Base-by-base conservation (phyloP, 116 monocot genomes). In the Papilionanthe hybrid region DNA sequence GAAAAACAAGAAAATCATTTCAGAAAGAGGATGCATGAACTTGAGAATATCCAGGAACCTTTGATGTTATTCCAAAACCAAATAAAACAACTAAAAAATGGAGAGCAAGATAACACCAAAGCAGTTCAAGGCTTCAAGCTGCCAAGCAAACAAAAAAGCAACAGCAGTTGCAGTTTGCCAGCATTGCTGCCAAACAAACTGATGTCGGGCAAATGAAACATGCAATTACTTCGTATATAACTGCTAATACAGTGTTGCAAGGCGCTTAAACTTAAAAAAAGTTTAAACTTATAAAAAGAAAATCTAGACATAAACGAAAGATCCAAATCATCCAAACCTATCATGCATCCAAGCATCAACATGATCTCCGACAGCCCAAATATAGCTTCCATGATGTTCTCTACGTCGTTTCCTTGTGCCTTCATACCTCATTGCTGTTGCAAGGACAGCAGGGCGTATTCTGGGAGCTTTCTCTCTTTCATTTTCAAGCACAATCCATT, bases 351-450 rank as follows among this genome's bases (percentile, higher is more conserved):
- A 89, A 75, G 85, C 91, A 82, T 98, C 98, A 12, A 98, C 98
- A 50, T 53, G 82, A 81, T 98, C 98, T 69, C 94, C 98, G 84
- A 89, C 79, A 63, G 43, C 73, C 91, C 92, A 94, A 17, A 65
- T 72, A 80, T 83, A 78, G 20, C 57, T 90, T 18, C 75, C 89
- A 42, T 78, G 77, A 81, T 85, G 87, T 13, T 87, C 90, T 79
- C 94, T 92, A 25, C 91, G 86, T 12, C 98, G 85, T 79, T 98
- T 98, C 83, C 88, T 92, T 66, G 93, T 87, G 79, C 85, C 94
- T 76, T 89, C 91, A 72, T 77, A 75, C 53, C 89, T 94, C 18
- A 60, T 47, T 47, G 74, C 44, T 69, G 78, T 82, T 19, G 77
- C 45, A 57, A 91, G 90, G 78, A 84, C 94, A 28, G 84, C 87